These are phyloP conservation scores for Bacterosira constricta DNA, from an alignment of 108 stramenopile species.

Conservation along the genomic window DNA sequence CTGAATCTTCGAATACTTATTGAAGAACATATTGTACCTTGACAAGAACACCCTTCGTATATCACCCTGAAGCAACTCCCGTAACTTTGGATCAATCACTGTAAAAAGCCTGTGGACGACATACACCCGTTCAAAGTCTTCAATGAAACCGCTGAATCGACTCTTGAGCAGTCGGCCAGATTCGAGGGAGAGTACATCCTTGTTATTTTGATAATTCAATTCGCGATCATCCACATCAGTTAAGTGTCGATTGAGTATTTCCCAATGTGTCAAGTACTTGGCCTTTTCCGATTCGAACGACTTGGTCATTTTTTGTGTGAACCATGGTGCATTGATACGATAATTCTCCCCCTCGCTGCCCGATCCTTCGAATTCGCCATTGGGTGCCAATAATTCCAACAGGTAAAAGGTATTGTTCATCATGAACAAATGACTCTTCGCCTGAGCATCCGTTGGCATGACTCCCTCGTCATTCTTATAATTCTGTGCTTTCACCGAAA, in stretches of 20 bases:
- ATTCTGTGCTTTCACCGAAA: conserved; percentile 76
- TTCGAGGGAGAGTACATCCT: conserved; percentile 74
- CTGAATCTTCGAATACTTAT: conserved; percentile 75
- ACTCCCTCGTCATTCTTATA: conserved; percentile 66
- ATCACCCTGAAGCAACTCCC: conserved; percentile 65
- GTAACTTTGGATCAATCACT: conserved; percentile 70
- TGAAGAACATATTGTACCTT: conserved; percentile 74
- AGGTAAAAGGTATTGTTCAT: conserved; percentile 89
- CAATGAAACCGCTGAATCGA: conserved; percentile 85
- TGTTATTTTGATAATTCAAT: conserved; percentile 68
- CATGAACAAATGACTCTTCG: conserved; percentile 78
- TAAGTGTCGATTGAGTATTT: conserved; percentile 68
- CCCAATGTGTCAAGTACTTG: conserved; percentile 80
- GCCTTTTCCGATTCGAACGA: conserved; percentile 75
- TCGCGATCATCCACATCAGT: conserved; percentile 73
- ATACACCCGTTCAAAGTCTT: conserved; percentile 79
- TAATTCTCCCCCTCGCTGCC: conserved; percentile 48
- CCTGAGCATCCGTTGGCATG: conserved; percentile 47
- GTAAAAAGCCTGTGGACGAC: conserved; percentile 64
- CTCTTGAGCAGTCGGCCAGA: conserved; percentile 83
- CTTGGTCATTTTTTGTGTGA: conserved; percentile 71
- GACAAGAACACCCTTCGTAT: conserved; percentile 69
- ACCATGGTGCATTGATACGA: conserved; percentile 78
- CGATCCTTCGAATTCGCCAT: conserved; percentile 10
- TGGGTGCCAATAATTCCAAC: conserved; percentile 67